These are phyloP conservation scores for Backusella parvicylindrica DNA, from an alignment of 192 early-diverging fungal species.

Conservation along the genomic window DNA sequence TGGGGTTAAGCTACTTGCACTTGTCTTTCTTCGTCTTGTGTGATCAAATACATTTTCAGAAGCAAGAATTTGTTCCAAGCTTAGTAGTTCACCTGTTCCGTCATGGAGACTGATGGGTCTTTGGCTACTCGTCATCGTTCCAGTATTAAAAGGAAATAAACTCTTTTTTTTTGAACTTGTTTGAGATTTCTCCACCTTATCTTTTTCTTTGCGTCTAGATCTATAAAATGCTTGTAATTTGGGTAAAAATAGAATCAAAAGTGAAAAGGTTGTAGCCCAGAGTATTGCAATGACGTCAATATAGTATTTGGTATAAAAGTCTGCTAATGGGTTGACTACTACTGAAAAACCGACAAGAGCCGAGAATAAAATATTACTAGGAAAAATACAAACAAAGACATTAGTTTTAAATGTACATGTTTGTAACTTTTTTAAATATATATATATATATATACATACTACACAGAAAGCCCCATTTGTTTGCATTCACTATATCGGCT, in stretches of 20 bases:
- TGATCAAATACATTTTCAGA: conserved; percentile 11
- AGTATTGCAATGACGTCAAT: conserved; percentile 39
- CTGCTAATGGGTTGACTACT: conserved; percentile 31
- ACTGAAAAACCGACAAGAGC: conserved; percentile 41
- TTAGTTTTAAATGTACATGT: neutral
- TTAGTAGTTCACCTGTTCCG: conserved; percentile 17
- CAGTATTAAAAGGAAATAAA: neutral
- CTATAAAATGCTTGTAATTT: conserved; percentile 41
- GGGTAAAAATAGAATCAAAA: conserved; percentile 46
- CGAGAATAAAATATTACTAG: conserved; percentile 48
- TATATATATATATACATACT: conserved; percentile 35
- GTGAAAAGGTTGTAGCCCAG: conserved; percentile 45
- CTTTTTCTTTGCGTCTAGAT: conserved; percentile 14
- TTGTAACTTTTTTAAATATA: neutral
- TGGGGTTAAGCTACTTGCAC: conserved; percentile 16
- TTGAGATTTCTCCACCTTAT: neutral
- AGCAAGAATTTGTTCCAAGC: conserved; percentile 23
- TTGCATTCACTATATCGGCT: conserved; percentile 45
- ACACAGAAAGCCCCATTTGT: conserved; percentile 49
- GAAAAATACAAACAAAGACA: neutral
- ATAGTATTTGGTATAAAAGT: conserved; percentile 44
- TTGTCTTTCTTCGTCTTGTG: conserved; percentile 5
- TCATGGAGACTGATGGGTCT: neutral
- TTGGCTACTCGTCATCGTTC: neutral
- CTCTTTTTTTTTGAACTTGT: neutral